phyloP scores from a whole-genome alignment of 1,139 yeast genomes.

The Lodderomyces jiufengensis region DNA sequence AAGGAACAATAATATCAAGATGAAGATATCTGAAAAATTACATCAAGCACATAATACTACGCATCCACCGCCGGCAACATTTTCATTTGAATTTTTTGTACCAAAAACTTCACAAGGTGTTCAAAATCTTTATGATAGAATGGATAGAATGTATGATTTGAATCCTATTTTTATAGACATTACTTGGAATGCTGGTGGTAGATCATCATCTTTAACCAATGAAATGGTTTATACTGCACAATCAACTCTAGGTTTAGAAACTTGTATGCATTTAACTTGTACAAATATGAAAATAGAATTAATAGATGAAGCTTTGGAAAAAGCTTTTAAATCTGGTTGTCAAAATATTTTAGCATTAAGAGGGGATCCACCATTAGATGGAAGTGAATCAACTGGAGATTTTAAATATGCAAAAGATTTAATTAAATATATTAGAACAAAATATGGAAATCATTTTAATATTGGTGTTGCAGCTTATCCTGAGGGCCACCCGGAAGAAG shows the following conservation, averaged over 20 bases:
- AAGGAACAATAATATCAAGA: conserved; percentile 13
- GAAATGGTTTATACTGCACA: conserved; percentile 93
- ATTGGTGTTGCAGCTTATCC: conserved; percentile 95
- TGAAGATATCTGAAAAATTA: conserved; percentile 56
- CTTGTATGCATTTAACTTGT: conserved; percentile 97
- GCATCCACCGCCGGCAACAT: conserved; percentile 58
- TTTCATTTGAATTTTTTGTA: conserved; percentile 96
- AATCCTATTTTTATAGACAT: conserved; percentile 91
- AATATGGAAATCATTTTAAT: conserved; percentile 79
- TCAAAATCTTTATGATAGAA: conserved; percentile 90
- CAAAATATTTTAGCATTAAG: conserved; percentile 83
- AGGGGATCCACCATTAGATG: conserved; percentile 83
- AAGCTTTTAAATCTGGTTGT: conserved; percentile 89
- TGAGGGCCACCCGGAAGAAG: conserved; percentile 91
- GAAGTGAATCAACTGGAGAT: conserved; percentile 59
- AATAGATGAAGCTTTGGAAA: conserved; percentile 80
- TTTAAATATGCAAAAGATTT: conserved; percentile 83
- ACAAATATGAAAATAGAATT: conserved; percentile 85
- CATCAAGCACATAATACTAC: conserved; percentile 43
- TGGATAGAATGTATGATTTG: conserved; percentile 95
- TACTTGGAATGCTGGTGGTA: conserved; percentile 98
- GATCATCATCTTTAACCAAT: conserved; percentile 72
- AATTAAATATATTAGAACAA: conserved; percentile 66
- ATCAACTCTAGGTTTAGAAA: conserved; percentile 88
- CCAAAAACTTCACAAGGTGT: conserved; percentile 98